A percentile compares a stretch with the other conserved stretches of the same genome.
phyloP scores from a whole-genome alignment of 164 flowering plant genomes.

The Santalum album region DNA sequence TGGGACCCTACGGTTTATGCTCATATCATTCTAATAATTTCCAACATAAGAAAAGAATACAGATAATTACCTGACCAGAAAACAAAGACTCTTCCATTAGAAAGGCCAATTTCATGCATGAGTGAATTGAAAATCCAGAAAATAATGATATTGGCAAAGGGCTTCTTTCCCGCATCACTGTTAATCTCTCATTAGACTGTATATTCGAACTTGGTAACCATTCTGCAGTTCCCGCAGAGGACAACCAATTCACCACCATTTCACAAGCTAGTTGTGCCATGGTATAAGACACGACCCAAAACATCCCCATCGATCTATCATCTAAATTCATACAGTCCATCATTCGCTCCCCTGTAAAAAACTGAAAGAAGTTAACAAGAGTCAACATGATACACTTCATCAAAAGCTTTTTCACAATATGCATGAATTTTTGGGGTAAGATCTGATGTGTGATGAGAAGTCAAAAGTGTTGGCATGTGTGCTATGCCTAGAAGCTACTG shows the following conservation, averaged over 20 bases:
- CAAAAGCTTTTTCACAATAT: background rate
- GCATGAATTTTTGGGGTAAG: background rate
- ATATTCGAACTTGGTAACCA: slow-evolving; percentile 50
- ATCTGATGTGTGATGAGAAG: background rate
- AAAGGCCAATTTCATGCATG: slow-evolving; percentile 62
- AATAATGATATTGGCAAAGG: slow-evolving; percentile 85
- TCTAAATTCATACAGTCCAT: slow-evolving; percentile 89
- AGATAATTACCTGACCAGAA: slow-evolving; percentile 56
- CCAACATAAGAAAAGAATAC: background rate
- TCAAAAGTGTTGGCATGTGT: no score
- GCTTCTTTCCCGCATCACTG: slow-evolving; percentile 71
- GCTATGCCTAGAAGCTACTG: no score
- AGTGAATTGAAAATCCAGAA: slow-evolving; percentile 81
- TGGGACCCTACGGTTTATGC: no score
- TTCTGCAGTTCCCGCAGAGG: slow-evolving; percentile 73
- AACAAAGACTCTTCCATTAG: slow-evolving; percentile 89
- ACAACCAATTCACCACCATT: slow-evolving; percentile 73
- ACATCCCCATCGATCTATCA: slow-evolving; percentile 95
- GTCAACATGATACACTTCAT: background rate
- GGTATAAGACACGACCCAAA: slow-evolving; percentile 97
- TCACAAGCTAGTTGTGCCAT: slow-evolving; percentile 96
- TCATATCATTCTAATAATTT: no score
- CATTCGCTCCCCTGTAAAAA: slow-evolving; percentile 68
- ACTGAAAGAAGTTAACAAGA: background rate
- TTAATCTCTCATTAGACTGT: slow-evolving; percentile 74